These are phyloP conservation scores for Fusarium setosum DNA, from an alignment of 2,329 filamentous ascomycete species.

Conservation along the genomic window DNA sequence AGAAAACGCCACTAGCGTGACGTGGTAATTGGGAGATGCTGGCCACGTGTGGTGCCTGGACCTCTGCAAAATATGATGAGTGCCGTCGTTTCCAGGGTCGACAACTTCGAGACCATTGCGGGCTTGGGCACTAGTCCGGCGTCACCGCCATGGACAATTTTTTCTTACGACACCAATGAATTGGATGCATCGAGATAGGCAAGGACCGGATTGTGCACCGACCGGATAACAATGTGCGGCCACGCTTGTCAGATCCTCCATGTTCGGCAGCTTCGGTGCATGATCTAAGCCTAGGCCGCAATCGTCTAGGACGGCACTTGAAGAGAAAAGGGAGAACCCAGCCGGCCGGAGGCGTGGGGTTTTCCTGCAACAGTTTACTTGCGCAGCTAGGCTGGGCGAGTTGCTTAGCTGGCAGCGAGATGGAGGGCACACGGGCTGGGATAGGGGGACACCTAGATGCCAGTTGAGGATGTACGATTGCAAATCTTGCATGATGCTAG, in stretches of 20 bases:
- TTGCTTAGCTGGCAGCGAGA: not conserved
- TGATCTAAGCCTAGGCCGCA: not conserved
- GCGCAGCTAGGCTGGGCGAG: not conserved
- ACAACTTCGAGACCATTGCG: conserved; percentile 21
- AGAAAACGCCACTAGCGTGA: conserved; percentile 13
- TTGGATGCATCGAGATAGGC: not conserved
- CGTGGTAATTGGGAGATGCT: not conserved
- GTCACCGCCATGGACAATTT: conserved; percentile 11
- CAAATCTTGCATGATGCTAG: conserved; percentile 38
- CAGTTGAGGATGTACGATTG: conserved; percentile 29
- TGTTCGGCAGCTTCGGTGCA: no score
- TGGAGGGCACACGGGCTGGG: conserved; percentile 7
- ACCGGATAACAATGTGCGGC: conserved; percentile 1
- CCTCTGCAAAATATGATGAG: conserved; percentile 26
- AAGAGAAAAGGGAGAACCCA: not conserved
- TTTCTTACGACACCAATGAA: not conserved
- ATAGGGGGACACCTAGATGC: conserved; percentile 21
- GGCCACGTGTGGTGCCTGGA: conserved; percentile 29
- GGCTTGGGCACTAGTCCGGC: conserved; percentile 13
- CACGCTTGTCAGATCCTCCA: not conserved
- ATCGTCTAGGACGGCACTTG: not conserved
- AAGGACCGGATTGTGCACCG: not conserved
- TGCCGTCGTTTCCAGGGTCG: conserved; percentile 25
- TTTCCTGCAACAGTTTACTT: not conserved
- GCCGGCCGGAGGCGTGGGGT: not conserved